Percentiles rank a stretch among this genome's conserved stretches.
Conservation (phyloP, 2,329 filamentous ascomycete genomes). For the Boeremia lycopersici region DNA sequence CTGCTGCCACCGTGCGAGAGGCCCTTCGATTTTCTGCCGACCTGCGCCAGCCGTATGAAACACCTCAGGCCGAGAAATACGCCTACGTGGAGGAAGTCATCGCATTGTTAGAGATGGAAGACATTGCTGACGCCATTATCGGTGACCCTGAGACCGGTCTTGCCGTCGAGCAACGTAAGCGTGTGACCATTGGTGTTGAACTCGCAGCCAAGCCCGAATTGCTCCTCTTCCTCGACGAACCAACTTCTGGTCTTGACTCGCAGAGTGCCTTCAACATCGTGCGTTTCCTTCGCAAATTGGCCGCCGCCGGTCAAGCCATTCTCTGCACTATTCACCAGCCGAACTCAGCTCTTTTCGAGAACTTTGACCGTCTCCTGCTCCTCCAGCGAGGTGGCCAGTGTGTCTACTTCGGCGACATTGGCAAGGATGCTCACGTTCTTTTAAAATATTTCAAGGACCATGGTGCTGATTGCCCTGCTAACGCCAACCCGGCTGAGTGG, state of each 20-base stretch:
- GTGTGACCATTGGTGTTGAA: slow-evolving; percentile 68
- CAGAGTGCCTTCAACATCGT: slow-evolving; percentile 79
- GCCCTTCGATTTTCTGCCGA: slow-evolving; percentile 70
- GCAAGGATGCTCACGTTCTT: slow-evolving; percentile 73
- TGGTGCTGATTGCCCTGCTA: slow-evolving; percentile 64
- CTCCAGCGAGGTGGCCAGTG: slow-evolving; percentile 78
- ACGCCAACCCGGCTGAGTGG: slow-evolving; percentile 70
- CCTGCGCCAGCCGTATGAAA: slow-evolving; percentile 65
- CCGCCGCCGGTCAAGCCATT: slow-evolving; percentile 82
- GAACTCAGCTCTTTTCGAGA: slow-evolving; percentile 83
- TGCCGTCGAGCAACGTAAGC: slow-evolving; percentile 68
- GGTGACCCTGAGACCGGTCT: slow-evolving; percentile 65
- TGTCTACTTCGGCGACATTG: slow-evolving; percentile 87
- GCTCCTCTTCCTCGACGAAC: slow-evolving; percentile 79
- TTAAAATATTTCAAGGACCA: slow-evolving; percentile 60
- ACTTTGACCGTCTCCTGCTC: slow-evolving; percentile 82
- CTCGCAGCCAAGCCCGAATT: slow-evolving; percentile 71
- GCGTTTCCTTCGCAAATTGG: slow-evolving; percentile 76
- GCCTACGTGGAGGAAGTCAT: slow-evolving; percentile 71
- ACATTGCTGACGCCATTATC: slow-evolving; percentile 70
- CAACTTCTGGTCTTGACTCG: slow-evolving; percentile 75
- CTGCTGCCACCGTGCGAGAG: slow-evolving; percentile 67
- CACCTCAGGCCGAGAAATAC: slow-evolving; percentile 65
- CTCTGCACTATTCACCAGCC: slow-evolving; percentile 92
- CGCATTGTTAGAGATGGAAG: slow-evolving; percentile 68